Base-by-base conservation (phyloP, 106 monocot genomes). In the Dendrobium officinale region DNA sequence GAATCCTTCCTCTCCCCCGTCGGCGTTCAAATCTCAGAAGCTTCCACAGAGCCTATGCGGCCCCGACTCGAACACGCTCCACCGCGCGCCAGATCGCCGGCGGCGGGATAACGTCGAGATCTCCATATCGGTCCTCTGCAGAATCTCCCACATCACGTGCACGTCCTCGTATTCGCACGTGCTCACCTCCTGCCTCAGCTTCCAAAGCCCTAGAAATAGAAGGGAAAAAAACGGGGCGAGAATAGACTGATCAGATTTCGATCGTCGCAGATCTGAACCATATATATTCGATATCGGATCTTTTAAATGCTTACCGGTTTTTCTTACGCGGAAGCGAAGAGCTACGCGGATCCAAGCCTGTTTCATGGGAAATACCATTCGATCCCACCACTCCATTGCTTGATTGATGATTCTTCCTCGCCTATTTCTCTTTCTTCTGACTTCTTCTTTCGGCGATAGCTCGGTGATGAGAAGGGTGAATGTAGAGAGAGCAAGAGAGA, bases 71-170 rank as follows among this genome's bases (percentile, higher is more conserved):
- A 58, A 58, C 4, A 20, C 5, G 67, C 9, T 27, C 67, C 67
- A 67, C 33, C 27, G 1, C 10, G 26, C n/a, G 42, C 67, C 13
- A n/a, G 15, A 4, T 45, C 45, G 7, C 72, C 48, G 27, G 18
- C 45, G 15, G 2, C 27, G 27, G 19, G 9, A 9, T 27, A 47
- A 22, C 24, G 40, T 0, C 18, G 11, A 9, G 27, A 54, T 29
- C 72, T 31, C 48, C 18, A 42, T 6, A 2, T 82, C 77, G 9
- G 67, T 17, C 47, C 54, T 78, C 44, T 79, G 56, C 75, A 86
- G 79, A 79, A 86, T 86, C 77, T 82, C 86, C 86, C 86, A 86
- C 86, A 86, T 86, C 79, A 86, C 82, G 67, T 68, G 86, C 48
- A 86, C 86, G 51, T 86, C 86, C 75, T 82, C 82, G 79, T 86